Conservation (phyloP, 805 yeast genomes). For the Starmerella scarabaei region DNA sequence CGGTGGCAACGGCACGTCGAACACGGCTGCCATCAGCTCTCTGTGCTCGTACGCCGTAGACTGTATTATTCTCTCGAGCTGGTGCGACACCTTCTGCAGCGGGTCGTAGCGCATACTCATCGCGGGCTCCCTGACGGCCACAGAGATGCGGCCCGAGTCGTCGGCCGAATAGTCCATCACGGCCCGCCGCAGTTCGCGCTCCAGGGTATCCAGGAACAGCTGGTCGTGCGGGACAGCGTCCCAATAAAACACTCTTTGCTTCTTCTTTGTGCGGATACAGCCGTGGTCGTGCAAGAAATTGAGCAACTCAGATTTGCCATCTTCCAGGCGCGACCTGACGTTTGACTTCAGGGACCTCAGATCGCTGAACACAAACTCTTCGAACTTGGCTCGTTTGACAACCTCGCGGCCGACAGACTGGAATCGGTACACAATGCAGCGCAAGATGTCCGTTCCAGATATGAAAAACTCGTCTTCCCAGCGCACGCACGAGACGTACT, state of each 20-base stretch:
- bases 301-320: slow-evolving; percentile 72
- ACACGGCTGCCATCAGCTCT: slow-evolving; percentile 5
- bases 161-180: slow-evolving; percentile 8
- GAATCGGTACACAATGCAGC: slow-evolving; percentile 78
- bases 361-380: slow-evolving; percentile 91
- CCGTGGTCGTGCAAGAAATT: slow-evolving; percentile 73
- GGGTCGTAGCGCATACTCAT: slow-evolving; percentile 55
- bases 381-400: slow-evolving; percentile 81
- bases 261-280: slow-evolving; percentile 87
- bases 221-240: slow-evolving; percentile 89
- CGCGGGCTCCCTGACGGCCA: slow-evolving; percentile 65
- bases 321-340: slow-evolving; percentile 73
- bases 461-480: slow-evolving; percentile 85
- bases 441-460: slow-evolving; percentile 92
- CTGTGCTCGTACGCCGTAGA: slow-evolving; percentile 15
- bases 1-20: slow-evolving; percentile 3
- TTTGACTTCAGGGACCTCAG: slow-evolving; percentile 70
- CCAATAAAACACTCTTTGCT: slow-evolving; percentile 95
- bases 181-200: slow-evolving; percentile 48
- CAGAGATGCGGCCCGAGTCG: slow-evolving; percentile 39
- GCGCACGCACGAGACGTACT: slow-evolving; percentile 84
- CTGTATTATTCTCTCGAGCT: slow-evolving; percentile 23
- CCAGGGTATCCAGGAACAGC: slow-evolving; percentile 83
- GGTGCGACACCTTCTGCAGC: slow-evolving; percentile 27
- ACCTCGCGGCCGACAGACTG: slow-evolving; percentile 81